Conservation (phyloP, 2,329 filamentous ascomycete species). For the Diaporthe helianthi region DNA sequence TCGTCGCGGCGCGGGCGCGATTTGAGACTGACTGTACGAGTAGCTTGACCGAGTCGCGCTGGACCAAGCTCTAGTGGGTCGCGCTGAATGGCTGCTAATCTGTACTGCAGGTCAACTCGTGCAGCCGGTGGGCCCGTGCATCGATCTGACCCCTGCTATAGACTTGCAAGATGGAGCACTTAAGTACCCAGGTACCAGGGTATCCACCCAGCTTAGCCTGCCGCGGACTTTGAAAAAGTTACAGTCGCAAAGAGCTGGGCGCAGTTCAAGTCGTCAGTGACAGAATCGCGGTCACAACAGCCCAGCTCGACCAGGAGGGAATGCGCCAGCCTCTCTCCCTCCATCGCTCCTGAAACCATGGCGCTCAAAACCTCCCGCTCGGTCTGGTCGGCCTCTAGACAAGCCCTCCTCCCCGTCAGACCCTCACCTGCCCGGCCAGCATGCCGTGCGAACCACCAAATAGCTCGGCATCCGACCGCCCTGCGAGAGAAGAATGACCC, state of each 20-base stretch:
- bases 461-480: conserved; percentile 28
- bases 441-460: conserved; percentile 26
- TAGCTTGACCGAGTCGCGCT: conserved; percentile 15
- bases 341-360: conserved; percentile 38
- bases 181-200: too few species aligned
- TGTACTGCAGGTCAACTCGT: too few species aligned
- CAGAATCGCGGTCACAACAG: background rate
- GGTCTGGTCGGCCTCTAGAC: conserved; percentile 43
- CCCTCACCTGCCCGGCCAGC: conserved; percentile 24
- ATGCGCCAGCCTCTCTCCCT: conserved; percentile 29
- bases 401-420: conserved; percentile 43
- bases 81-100: too few species aligned
- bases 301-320: conserved; percentile 16
- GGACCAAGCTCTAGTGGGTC: conserved; percentile 20
- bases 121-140: conserved; percentile 1
- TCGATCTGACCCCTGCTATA: background rate
- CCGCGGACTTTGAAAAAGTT: conserved; percentile 34
- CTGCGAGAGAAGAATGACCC: conserved; percentile 32
- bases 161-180: too few species aligned
- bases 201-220: background rate
- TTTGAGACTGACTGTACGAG: conserved; percentile 6
- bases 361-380: conserved; percentile 46
- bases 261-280: conserved; percentile 11
- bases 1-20: conserved; percentile 22
- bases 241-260: conserved; percentile 13